Base-by-base conservation (phyloP, 305 asterid genomes). In the Solanum hybrid region DNA sequence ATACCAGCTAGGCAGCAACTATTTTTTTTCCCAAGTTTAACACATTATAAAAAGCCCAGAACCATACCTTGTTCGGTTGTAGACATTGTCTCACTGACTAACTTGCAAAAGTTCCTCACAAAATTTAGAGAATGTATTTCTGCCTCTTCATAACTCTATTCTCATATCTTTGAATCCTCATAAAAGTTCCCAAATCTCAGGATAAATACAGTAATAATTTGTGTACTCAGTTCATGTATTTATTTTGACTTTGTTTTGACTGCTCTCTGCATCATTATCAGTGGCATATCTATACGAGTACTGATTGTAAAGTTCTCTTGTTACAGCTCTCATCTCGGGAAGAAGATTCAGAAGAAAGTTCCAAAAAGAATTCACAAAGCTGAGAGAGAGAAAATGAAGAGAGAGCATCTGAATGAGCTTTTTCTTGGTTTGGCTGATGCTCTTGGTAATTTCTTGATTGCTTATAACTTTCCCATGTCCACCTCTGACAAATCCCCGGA, bases 371-470 rank as follows among this genome's bases (percentile, higher is more conserved):
- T 92, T 88, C 95, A 93, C 92, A 95, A 95, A 92, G 91, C 96
- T 9, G 95, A 94, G 93, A 95, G 96, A 90, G 98, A 95, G 92
- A 95, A 91, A 90, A 89, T 93, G 95, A 95, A 93, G 92, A 96
- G 96, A 4, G 94, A 94, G 77, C 93, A 91, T 89, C 86, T 94
- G 88, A 95, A 95, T 32, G 95, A 93, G 78, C 93, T 93, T 51
- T 94, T 94, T 92, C 93, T 93, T 91, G 93, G 93, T 76, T 90
- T 95, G 91, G 96, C 95, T 32, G 91, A 91, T 89, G 91, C 94
- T 90, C 91, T 95, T 10, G 98, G 98, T 95, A 92, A 92, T 76
- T 76, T 40, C 45, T 42, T 75, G 82, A 37, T 37, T 88, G 42
- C 36, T 84, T 86, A 14, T 56, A 36, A 45, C 76, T 72, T 51